phyloP scores from a whole-genome alignment of 768 basidiomycete genomes.

The Suillus alpinus region DNA sequence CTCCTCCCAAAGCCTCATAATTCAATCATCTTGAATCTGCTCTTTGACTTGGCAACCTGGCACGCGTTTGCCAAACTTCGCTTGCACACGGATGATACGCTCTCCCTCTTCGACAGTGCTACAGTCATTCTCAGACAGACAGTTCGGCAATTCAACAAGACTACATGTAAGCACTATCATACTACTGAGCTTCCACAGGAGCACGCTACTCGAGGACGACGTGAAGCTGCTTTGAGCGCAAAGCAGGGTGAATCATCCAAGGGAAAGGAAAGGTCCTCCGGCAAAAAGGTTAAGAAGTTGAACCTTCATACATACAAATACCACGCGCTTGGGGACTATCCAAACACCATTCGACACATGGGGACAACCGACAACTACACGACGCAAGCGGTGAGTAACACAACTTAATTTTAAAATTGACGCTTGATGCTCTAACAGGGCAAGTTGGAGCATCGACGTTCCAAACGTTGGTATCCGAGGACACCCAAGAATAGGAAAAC shows the following conservation, averaged over 20 bases:
- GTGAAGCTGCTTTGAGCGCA: constrained; percentile 6
- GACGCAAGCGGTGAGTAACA: constrained; percentile 28
- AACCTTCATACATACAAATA: constrained; percentile 30
- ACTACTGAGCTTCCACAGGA: constrained; percentile 32
- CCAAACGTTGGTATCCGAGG: constrained; percentile 1
- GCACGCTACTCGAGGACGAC: constrained; percentile 19
- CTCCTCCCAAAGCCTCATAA: constrained; percentile 18
- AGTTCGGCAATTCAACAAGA: constrained; percentile 21
- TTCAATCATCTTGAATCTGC: constrained; percentile 7
- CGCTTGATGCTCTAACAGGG: constrained; percentile 2
- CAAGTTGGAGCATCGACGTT: constrained; percentile 7
- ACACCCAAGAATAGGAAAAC: background rate
- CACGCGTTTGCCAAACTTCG: constrained; percentile 29
- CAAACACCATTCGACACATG: background rate
- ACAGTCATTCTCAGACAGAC: constrained; percentile 13
- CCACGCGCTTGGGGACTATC: constrained; percentile 34
- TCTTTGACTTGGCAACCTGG: constrained; percentile 18
- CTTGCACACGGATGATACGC: constrained; percentile 20
- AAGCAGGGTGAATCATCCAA: background rate
- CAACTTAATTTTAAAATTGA: background rate
- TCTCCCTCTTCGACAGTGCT: background rate
- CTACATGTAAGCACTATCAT: constrained; percentile 20
- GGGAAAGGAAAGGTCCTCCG: no score
- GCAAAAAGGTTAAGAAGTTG: background rate
- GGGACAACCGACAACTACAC: constrained; percentile 25